Evolutionary conservation across 768 basidiomycete species (phyloP).

Genomic region (Serendipita indica): DNA sequence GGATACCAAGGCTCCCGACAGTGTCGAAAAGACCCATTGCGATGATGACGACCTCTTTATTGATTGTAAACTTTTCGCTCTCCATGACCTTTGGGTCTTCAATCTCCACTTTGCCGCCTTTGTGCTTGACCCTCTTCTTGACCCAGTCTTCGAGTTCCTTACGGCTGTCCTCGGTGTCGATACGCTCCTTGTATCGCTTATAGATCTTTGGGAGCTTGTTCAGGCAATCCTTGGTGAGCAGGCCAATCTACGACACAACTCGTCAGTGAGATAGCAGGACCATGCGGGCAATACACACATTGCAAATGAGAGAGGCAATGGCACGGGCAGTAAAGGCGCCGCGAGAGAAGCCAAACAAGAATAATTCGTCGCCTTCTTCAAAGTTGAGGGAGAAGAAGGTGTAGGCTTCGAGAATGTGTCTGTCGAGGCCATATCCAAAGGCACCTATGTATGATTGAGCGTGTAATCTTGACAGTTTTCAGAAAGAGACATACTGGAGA

Average conservation of each 20-base stretch:
- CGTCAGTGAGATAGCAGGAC: background rate
- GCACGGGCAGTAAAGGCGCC: conserved; percentile 16
- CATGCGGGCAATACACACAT: background rate
- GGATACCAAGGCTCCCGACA: conserved; percentile 13
- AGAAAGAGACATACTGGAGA: background rate
- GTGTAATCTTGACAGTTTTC: background rate
- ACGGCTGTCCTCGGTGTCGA: background rate
- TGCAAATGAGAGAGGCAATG: conserved; percentile 13
- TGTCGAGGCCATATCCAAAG: background rate
- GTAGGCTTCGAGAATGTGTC: conserved; percentile 14
- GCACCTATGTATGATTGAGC: background rate
- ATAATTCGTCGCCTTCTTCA: conserved; percentile 10
- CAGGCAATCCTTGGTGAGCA: background rate
- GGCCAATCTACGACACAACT: background rate
- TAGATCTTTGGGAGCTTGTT: background rate
- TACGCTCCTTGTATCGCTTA: background rate
- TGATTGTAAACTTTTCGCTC: background rate
- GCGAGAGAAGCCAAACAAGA: conserved; percentile 16
- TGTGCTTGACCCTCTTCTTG: background rate
- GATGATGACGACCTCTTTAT: background rate
- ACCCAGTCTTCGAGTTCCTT: background rate
- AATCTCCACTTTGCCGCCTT: background rate
- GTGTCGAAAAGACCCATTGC: conserved; percentile 19
- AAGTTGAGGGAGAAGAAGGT: conserved; percentile 15
- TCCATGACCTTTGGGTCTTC: background rate